phyloP scores from a whole-genome alignment of 2,329 filamentous ascomycete genomes.

The Ceratocystis lukuohia region DNA sequence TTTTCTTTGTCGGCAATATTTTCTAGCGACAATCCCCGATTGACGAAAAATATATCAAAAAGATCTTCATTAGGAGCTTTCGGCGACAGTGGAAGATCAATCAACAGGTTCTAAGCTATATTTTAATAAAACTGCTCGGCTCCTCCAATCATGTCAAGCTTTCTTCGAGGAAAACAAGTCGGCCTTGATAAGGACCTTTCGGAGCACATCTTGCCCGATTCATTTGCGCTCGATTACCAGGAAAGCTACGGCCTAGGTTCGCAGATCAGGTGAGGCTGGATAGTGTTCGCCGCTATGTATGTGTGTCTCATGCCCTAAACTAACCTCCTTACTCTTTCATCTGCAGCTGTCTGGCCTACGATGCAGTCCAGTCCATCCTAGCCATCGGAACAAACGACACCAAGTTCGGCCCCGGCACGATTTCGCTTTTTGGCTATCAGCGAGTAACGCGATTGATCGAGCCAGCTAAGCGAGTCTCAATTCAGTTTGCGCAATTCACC shows the following conservation, averaged over 20 bases:
- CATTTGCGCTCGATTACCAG: conserved; percentile 75
- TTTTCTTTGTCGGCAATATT: not conserved
- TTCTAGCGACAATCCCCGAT: not conserved
- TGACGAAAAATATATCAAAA: not conserved
- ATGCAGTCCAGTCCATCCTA: conserved; percentile 84
- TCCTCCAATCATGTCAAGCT: conserved; percentile 54
- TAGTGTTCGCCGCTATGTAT: too few species aligned
- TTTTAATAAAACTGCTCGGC: conserved; percentile 85
- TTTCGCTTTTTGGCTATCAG: conserved; percentile 76
- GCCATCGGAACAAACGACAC: conserved; percentile 84
- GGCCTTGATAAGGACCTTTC: conserved; percentile 88
- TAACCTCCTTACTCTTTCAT: conserved; percentile 27
- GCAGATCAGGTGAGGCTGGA: conserved; percentile 43
- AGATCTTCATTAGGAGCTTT: not conserved
- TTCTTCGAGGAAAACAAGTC: conserved; percentile 82
- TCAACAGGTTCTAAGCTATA: conserved; percentile 60
- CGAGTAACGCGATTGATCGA: conserved; percentile 65
- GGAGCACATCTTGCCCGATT: conserved; percentile 59
- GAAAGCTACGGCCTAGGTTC: conserved; percentile 72
- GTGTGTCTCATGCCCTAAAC: not conserved
- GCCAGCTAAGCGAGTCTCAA: conserved; percentile 58
- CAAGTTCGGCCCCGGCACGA: conserved; percentile 70
- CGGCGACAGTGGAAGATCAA: not conserved
- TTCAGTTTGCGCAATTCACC: conserved; percentile 69
- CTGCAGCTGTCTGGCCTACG: conserved; percentile 70